A percentile compares a stretch with the other conserved stretches of the same genome.
phyloP scores from a whole-genome alignment of 345 rosid species.

The Lepidium didymum region DNA sequence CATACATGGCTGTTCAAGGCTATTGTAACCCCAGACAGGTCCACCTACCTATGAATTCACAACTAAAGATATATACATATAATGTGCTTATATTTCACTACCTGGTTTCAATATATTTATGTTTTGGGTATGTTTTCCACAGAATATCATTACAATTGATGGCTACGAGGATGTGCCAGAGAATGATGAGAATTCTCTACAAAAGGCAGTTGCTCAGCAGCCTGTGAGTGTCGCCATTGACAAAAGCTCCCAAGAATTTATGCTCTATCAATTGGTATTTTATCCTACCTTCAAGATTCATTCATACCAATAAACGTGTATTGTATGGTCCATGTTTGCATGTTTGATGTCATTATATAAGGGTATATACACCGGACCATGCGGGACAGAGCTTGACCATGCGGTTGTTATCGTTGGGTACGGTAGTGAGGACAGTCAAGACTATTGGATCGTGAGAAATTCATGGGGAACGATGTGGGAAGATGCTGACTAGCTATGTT shows the following conservation, averaged over 20 bases:
- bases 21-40: slow-evolving; percentile 41
- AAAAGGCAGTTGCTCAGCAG: slow-evolving; percentile 20
- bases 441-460: slow-evolving; percentile 73
- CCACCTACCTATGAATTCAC: background rate
- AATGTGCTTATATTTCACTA: background rate
- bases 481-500: slow-evolving; percentile 62
- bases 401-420: slow-evolving; percentile 78
- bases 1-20: slow-evolving; percentile 10
- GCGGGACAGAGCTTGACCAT: slow-evolving; percentile 73
- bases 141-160: slow-evolving; percentile 1
- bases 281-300: background rate
- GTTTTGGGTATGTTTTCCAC: background rate
- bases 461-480: slow-evolving; percentile 87
- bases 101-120: background rate
- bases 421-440: slow-evolving; percentile 61
- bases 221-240: slow-evolving; percentile 25
- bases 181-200: slow-evolving; percentile 4
- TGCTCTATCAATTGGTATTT: slow-evolving; percentile 20
- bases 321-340: background rate
- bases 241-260: slow-evolving; percentile 9
- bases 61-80: background rate
- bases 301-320: background rate
- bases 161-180: slow-evolving; percentile 8
- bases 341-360: slow-evolving; percentile 14
- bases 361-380: slow-evolving; percentile 62